Conservation (phyloP, 305 asterid genomes). For the Solanum chacoense region DNA sequence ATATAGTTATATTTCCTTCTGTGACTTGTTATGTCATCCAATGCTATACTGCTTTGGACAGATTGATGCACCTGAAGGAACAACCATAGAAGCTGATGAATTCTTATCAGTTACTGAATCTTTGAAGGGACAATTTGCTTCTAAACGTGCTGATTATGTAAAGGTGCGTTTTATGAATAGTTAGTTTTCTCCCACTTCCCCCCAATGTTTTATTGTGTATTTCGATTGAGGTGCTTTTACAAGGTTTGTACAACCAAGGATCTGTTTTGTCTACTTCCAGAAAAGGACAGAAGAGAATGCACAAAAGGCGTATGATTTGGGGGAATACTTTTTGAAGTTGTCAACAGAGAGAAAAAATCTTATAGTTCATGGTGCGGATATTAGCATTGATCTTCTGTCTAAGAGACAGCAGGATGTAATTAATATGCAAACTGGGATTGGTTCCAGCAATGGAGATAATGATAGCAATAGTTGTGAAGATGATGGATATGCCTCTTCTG, state of each 20-base stretch:
- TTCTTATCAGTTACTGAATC: slow-evolving; percentile 41
- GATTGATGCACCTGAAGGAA: slow-evolving; percentile 35
- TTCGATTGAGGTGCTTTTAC: slow-evolving; percentile 5
- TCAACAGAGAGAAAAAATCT: slow-evolving; percentile 55
- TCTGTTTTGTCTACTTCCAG: slow-evolving; percentile 35
- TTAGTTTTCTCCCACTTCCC: neutral
- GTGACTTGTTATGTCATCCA: neutral
- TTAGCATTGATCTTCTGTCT: slow-evolving; percentile 55
- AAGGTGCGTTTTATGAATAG: slow-evolving; percentile 38
- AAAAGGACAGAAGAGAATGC: slow-evolving; percentile 57
- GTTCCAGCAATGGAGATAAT: slow-evolving; percentile 48
- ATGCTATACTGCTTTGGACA: slow-evolving; percentile 17
- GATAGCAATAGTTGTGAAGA: slow-evolving; percentile 62
- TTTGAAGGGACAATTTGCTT: slow-evolving; percentile 47
- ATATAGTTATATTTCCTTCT: slow-evolving; percentile 1
- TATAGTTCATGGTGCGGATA: slow-evolving; percentile 27
- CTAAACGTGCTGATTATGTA: slow-evolving; percentile 40
- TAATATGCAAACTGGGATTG: slow-evolving; percentile 73
- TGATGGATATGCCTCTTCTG: slow-evolving; percentile 81
- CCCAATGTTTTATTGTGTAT: slow-evolving; percentile 1
- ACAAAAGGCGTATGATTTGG: slow-evolving; percentile 43
- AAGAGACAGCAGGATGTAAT: slow-evolving; percentile 84
- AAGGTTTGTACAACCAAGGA: slow-evolving; percentile 3
- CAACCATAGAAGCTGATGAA: slow-evolving; percentile 27
- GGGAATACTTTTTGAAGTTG: slow-evolving; percentile 36